These are phyloP conservation scores for Nakazawaea ambrosiae DNA, from an alignment of 805 yeast genomes.

Conservation along the genomic window DNA sequence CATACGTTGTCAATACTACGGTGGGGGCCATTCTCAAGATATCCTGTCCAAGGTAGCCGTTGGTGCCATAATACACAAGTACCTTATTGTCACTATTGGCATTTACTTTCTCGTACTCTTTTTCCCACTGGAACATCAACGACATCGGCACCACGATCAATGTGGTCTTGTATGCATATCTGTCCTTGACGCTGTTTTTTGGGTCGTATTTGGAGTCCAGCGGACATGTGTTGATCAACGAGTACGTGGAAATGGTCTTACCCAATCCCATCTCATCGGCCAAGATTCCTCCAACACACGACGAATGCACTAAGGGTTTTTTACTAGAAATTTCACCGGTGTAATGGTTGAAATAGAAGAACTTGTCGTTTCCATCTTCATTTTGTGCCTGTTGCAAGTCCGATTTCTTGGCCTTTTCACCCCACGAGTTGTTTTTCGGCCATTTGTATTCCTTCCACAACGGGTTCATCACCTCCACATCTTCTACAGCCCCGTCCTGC, in stretches of 20 bases:
- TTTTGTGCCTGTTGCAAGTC: too few species aligned
- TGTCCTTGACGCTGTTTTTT: conserved; percentile 15
- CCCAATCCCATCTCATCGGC: conserved; percentile 99
- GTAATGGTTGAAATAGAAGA: conserved; percentile 71
- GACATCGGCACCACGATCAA: conserved; percentile 88
- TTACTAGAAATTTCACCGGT: conserved; percentile 71
- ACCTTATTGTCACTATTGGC: conserved; percentile 34
- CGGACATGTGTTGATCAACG: conserved; percentile 64
- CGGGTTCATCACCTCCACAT: conserved; percentile 64
- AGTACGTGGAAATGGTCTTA: conserved; percentile 77
- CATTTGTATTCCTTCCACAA: conserved; percentile 75
- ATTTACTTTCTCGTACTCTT: conserved; percentile 61
- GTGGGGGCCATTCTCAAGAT: conserved; percentile 50
- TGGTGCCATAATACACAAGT: conserved; percentile 72
- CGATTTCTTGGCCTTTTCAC: conserved; percentile 1
- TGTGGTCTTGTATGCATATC: conserved; percentile 67
- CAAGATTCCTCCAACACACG: conserved; percentile 74
- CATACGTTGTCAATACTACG: conserved; percentile 79
- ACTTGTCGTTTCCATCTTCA: conserved; percentile 12
- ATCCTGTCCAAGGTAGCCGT: conserved; percentile 35
- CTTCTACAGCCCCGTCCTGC: conserved; percentile 20
- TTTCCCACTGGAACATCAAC: conserved; percentile 83
- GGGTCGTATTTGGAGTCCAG: conserved; percentile 30
- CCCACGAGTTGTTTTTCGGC: conserved; percentile 51
- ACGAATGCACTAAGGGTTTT: conserved; percentile 56